phyloP scores from a whole-genome alignment of 2,329 filamentous ascomycete species.

The Myriosclerotinia duriaeana region DNA sequence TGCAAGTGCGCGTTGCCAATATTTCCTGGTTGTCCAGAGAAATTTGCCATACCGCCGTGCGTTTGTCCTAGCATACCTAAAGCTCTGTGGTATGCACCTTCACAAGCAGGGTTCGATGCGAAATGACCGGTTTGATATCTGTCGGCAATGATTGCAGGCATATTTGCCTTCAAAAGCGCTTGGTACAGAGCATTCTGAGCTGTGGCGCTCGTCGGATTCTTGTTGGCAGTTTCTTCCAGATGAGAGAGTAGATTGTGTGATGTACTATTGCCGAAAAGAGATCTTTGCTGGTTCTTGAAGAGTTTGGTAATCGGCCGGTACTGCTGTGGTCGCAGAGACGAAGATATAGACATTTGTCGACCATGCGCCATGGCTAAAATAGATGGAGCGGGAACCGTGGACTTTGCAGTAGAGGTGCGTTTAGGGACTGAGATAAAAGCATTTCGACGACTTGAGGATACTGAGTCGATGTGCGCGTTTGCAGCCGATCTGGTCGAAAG shows the following conservation, averaged over 20 bases:
- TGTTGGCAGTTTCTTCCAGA: slow-evolving; percentile 88
- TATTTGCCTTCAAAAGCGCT: slow-evolving; percentile 83
- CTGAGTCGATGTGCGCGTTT: slow-evolving; percentile 22
- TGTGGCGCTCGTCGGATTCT: slow-evolving; percentile 81
- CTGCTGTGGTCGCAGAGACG: slow-evolving; percentile 29
- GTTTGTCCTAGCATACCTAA: slow-evolving; percentile 58
- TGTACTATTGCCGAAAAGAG: slow-evolving; percentile 34
- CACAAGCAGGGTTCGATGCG: slow-evolving; percentile 74
- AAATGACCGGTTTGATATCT: slow-evolving; percentile 84
- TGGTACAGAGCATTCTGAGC: slow-evolving; percentile 94
- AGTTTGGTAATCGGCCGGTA: slow-evolving; percentile 23
- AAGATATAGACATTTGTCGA: slow-evolving; percentile 34
- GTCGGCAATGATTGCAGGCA: slow-evolving; percentile 90
- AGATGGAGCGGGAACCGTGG: slow-evolving; percentile 26
- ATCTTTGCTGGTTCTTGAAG: slow-evolving; percentile 30
- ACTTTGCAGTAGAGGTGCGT: slow-evolving; percentile 31
- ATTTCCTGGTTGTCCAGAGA: slow-evolving; percentile 39
- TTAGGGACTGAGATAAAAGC: not conserved
- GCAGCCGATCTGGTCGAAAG: slow-evolving; percentile 22
- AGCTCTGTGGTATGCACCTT: slow-evolving; percentile 76
- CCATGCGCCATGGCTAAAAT: slow-evolving; percentile 26
- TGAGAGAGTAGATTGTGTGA: slow-evolving; percentile 71
- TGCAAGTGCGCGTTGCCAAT: slow-evolving; percentile 66
- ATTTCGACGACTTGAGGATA: not conserved
- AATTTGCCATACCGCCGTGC: slow-evolving; percentile 32